Conservation (phyloP, 805 yeast genomes). For the Yamadazyma kitorensis region DNA sequence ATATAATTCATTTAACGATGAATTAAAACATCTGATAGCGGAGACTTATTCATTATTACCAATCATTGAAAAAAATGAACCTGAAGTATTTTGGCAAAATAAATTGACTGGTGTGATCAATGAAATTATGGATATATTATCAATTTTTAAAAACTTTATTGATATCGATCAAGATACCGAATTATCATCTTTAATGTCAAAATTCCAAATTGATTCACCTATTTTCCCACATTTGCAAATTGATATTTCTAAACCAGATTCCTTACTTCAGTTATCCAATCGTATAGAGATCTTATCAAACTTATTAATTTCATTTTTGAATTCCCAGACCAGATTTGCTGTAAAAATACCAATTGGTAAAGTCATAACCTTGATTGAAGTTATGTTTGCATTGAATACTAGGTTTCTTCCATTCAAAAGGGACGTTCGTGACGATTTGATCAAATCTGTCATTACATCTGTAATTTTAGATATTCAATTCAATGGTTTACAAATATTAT, state of each 20-base stretch:
- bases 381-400: slow-evolving; percentile 52
- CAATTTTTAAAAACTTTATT: slow-evolving; percentile 58
- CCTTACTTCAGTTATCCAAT: slow-evolving; percentile 50
- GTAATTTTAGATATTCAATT: slow-evolving; percentile 46
- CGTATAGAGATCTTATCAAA: slow-evolving; percentile 48
- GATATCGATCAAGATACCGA: slow-evolving; percentile 57
- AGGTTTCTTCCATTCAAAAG: slow-evolving; percentile 54
- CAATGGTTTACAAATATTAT: slow-evolving; percentile 43
- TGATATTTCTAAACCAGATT: slow-evolving; percentile 55
- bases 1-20: slow-evolving; percentile 25
- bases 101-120: slow-evolving; percentile 47
- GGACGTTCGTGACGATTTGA: slow-evolving; percentile 55
- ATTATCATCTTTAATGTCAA: slow-evolving; percentile 34
- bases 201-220: slow-evolving; percentile 21
- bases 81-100: slow-evolving; percentile 43
- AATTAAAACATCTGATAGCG: slow-evolving; percentile 41
- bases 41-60: slow-evolving; percentile 55
- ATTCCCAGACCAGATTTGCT: slow-evolving; percentile 53
- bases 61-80: slow-evolving; percentile 52
- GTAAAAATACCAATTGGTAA: slow-evolving; percentile 64
- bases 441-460: slow-evolving; percentile 42
- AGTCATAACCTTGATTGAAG: slow-evolving; percentile 50
- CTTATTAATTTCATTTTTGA: slow-evolving; percentile 36
- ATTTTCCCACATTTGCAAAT: slow-evolving; percentile 49
- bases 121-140: slow-evolving; percentile 54